Evolutionary conservation across 345 rosid species (phyloP).

Genomic region (Pistacia integerrima): DNA sequence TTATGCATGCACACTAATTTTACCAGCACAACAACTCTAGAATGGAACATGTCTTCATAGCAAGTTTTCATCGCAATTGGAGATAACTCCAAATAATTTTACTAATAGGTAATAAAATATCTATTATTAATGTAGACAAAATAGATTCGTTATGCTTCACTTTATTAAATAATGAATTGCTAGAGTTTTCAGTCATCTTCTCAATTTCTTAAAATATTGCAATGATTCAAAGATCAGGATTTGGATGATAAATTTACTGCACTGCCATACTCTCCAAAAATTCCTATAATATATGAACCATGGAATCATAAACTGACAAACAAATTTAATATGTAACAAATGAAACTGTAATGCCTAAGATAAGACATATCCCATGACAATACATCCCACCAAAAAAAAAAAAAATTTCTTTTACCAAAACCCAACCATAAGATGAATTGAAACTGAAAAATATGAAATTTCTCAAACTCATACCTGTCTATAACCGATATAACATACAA

Average conservation of each 20-base stretch:
- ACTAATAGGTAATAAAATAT: not conserved
- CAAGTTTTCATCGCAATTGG: not conserved
- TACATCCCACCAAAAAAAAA: not conserved
- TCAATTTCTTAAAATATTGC: not conserved
- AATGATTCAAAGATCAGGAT: not conserved
- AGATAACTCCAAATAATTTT: not conserved
- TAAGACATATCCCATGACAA: not conserved
- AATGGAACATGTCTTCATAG: not conserved
- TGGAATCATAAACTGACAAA: not conserved
- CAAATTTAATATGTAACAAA: not conserved
- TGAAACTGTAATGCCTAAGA: not conserved
- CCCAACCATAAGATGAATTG: not conserved
- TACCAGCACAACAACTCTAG: not conserved
- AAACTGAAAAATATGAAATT: not conserved
- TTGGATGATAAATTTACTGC: not conserved
- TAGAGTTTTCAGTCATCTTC: not conserved
- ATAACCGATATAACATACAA: conserved; percentile 93
- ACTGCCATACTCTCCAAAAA: not conserved
- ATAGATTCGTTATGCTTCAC: not conserved
- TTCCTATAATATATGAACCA: not conserved
- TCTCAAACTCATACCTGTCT: conserved; percentile 63
- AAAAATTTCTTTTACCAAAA: not conserved
- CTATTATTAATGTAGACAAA: not conserved
- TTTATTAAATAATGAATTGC: not conserved
- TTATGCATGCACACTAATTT: not conserved